Base-by-base conservation (phyloP, 768 basidiomycete species). In the Cubamyces sp. region DNA sequence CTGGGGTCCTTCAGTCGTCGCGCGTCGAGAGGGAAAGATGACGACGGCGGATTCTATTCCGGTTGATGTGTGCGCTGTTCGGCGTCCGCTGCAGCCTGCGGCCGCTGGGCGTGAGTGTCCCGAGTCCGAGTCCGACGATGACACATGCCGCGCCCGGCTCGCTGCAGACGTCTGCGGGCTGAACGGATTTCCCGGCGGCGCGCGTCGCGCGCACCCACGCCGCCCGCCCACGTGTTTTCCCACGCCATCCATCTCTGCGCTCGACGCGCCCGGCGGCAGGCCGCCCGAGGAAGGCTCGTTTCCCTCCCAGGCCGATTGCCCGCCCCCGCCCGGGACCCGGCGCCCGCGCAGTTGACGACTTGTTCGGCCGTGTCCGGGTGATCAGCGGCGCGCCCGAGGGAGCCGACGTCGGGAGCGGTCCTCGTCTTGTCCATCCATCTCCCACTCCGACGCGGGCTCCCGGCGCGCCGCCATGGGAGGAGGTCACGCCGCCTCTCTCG, bases 161-260 rank as follows among this genome's bases (percentile, higher is more conserved):
- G 43, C 48, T 43, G 62, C 50, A 52, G 39, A 11, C 43, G 56
- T 41, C 25, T 21, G 28, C 54, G 57, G 64, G 61, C 54, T 53
- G 23, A 65, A 45, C 40, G 46, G 59, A 46, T 65, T 53, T 41
- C 45, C 62, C 65, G 54, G 40, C 61, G 56, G 39, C 23, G 37
- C 56, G 34, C 56, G 56, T 42, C 57, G 23, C 40, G 28, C n/a
- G 34, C 50, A 56, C 59, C 50, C 64, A 64, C 60, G 60, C 60
- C 54, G 51, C 63, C 65, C 68, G 68, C 68, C 67, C 67, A 69
- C 68, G 68, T 69, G 68, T 49, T 61, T 65, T 64, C 65, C 21
- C 60, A 56, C 66, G 65, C 65, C 61, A 66, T 30, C 8, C 28
- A 46, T 25, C 21, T 50, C 62, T 23, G 58, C 64, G 43, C 55